Evolutionary conservation across 371 early-diverging fungal genomes (phyloP).

Genomic region (Circinella minor): DNA sequence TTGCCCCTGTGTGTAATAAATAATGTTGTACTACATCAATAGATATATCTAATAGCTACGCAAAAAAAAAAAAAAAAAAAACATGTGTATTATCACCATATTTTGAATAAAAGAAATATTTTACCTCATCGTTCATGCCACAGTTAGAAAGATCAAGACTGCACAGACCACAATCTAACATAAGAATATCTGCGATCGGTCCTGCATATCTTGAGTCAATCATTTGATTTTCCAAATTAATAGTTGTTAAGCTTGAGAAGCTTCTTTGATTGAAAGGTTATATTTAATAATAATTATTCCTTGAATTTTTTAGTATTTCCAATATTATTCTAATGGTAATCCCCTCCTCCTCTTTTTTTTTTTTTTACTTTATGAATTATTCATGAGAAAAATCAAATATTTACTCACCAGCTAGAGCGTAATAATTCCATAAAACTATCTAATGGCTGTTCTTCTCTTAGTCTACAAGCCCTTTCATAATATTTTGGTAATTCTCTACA

Average conservation of each 20-base stretch:
- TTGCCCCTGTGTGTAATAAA: slow-evolving; percentile 3
- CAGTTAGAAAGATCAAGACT: slow-evolving; percentile 37
- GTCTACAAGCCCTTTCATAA: slow-evolving; percentile 49
- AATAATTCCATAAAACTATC: slow-evolving; percentile 34
- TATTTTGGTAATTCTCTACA: slow-evolving; percentile 30
- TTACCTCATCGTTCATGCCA: slow-evolving; percentile 43
- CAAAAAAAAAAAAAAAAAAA: too few relatives aligned
- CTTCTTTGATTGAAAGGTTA: slow-evolving; percentile 19
- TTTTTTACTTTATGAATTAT: neutral
- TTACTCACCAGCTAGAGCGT: slow-evolving; percentile 31
- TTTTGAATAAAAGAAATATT: slow-evolving; percentile 4
- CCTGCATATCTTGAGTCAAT: slow-evolving; percentile 46
- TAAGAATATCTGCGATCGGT: slow-evolving; percentile 61
- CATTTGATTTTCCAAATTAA: slow-evolving; percentile 55
- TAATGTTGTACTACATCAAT: too few relatives aligned
- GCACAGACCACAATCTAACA: slow-evolving; percentile 33
- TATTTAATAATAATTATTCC: neutral
- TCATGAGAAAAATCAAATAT: too few relatives aligned
- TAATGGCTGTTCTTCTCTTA: slow-evolving; percentile 37
- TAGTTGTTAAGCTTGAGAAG: slow-evolving; percentile 30
- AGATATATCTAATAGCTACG: too few relatives aligned
- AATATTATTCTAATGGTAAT: neutral
- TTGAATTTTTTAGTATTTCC: neutral
- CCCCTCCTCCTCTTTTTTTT: neutral
- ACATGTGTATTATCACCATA: too few relatives aligned